Base-by-base conservation (phyloP, 352 stramenopile genomes). In the Pythium angustatum region DNA sequence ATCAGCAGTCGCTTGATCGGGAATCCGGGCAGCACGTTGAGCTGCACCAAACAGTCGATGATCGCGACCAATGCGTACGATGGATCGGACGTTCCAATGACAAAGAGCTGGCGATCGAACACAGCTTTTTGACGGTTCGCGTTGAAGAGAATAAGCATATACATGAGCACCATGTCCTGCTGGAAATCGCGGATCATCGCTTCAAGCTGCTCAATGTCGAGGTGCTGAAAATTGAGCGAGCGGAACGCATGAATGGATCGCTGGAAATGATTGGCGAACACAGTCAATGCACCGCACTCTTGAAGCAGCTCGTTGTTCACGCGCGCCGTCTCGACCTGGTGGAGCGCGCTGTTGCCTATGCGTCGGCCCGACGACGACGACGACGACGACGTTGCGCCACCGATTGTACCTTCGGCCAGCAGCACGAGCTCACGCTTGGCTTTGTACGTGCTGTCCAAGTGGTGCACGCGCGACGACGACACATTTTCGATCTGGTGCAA, bases 111-210 rank as follows among this genome's bases (percentile, higher is more conserved):
- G 14, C 85, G 79, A 34, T 91, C 79, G 47, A 92, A 88, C 27
- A 86, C 77, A 3, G 71, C 60, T 40, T 88, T 88, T 30, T 83
- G 68, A 55, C 78, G 75, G 64, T 89, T 75, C 15, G 78, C 65
- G 49, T 89, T 94, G 62, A 94, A 89, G 19, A 91, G 52, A 19
- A 94, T 85, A 2, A 92, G 68, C 56, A 91, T 53, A 56, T 89
- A 94, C 57, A 91, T 77, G 26, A 94, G 78, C 62, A 83, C 80
- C 78, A 94, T 91, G 55, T 87, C 78, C 31, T 85, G 81, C 54
- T 94, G 84, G 15, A 94, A 62, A 38, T 92, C 75, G 30, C 66
- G 68, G 43, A 92, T 82, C 64, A 90, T 75, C 26, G 63, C 30
- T 28, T 94, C 80, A 15, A 91, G 68, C 38, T 82, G 66, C 36